phyloP scores from a whole-genome alignment of 306 rosid species.

The Cicer chorassanicum region DNA sequence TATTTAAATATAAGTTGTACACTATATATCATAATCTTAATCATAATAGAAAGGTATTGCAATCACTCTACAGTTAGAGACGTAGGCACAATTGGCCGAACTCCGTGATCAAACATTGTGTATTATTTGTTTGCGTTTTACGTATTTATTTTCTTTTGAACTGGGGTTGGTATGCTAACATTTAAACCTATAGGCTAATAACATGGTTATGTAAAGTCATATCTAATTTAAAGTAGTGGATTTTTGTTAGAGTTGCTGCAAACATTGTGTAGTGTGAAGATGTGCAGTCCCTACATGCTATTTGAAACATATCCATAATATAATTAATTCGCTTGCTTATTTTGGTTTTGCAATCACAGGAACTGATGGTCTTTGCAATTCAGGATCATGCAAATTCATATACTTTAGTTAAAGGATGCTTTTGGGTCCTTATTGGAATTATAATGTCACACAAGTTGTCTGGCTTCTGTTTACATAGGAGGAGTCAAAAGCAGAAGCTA shows the following conservation, averaged over 20 bases:
- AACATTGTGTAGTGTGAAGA: conserved; percentile 37
- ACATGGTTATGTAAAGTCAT: conserved; percentile 10
- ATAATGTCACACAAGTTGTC: conserved; percentile 53
- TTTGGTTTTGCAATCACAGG: conserved; percentile 52
- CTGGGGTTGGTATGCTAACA: no score
- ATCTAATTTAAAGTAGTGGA: conserved; percentile 9
- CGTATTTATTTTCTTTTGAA: no score
- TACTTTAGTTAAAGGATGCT: conserved; percentile 52
- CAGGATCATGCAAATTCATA: conserved; percentile 44
- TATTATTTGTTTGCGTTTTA: no score
- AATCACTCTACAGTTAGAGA: no score
- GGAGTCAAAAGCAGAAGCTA: conserved; percentile 52
- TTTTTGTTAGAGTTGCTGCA: conserved; percentile 28
- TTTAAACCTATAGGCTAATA: conserved; percentile 2
- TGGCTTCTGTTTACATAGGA: conserved; percentile 53
- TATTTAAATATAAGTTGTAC: no score
- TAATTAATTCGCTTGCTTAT: conserved; percentile 37
- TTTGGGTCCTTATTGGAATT: conserved; percentile 64
- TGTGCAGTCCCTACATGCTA: conserved; percentile 26
- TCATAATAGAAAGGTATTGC: no score
- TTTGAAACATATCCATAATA: conserved; percentile 38
- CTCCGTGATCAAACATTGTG: no score
- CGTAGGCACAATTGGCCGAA: no score
- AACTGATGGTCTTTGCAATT: conserved; percentile 41
- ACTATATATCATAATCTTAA: no score